Conservation (phyloP, 176 grass and related monocot species). For the Oryza coarctata region DNA sequence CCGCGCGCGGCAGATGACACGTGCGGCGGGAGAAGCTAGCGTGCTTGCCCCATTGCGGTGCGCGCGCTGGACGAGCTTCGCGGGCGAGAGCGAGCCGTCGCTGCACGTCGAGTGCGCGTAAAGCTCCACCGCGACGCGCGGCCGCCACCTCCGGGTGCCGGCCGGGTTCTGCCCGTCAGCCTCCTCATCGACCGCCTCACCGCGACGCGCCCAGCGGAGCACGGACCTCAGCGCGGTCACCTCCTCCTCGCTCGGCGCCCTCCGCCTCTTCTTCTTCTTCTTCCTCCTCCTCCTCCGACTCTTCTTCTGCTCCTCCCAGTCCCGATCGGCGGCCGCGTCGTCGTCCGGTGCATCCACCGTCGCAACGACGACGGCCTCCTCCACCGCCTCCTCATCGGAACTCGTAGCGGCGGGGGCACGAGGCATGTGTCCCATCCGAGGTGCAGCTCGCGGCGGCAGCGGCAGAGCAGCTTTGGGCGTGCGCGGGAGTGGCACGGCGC, state of each 20-base stretch:
- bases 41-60: conserved; percentile 58
- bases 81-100: conserved; percentile 74
- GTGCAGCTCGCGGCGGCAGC: not conserved
- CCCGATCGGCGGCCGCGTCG: not conserved
- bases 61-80: conserved; percentile 62
- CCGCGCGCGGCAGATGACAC: too few relatives aligned
- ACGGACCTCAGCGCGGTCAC: conserved; percentile 54
- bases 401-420: not conserved
- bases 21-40: too few relatives aligned
- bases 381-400: not conserved
- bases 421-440: conserved; percentile 3
- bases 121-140: conserved; percentile 60
- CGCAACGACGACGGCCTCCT: not conserved
- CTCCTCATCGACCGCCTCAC: conserved; percentile 2
- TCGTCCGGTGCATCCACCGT: not conserved
- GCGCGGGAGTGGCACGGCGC: conserved; percentile 10
- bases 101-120: conserved; percentile 71
- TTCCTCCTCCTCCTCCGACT: not conserved
- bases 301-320: not conserved
- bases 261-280: conserved; percentile 44
- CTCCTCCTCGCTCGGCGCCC: conserved; percentile 52
- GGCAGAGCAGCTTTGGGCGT: conserved; percentile 9
- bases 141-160: not conserved
- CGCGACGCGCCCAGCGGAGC: conserved; percentile 52
- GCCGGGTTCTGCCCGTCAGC: not conserved